Evolutionary conservation across 495 filamentous ascomycete species (phyloP), one percentile per base, ranked within the genome.

Genomic region (Polyplosphaeria fusca): DNA sequence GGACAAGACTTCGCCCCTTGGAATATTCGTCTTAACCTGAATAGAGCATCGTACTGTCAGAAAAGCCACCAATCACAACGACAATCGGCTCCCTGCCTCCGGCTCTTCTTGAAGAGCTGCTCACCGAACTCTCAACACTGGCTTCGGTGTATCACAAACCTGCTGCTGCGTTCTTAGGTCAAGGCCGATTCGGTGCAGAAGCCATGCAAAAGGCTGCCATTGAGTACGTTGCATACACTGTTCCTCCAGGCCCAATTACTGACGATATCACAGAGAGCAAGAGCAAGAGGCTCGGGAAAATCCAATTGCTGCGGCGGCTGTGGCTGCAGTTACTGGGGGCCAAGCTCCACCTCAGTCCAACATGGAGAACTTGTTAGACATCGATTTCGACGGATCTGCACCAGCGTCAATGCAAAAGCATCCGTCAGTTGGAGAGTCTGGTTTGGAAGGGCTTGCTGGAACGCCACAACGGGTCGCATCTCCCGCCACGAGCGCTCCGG

Each of bases 141-240:
- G 90, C 93, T 1, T 96, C 92, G 12, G 93, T 98, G n/a, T 98
- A 98, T 73, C 93, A 97, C 79, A 97, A 96, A 74, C 91, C 91
- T 14, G 89, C 93, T 32, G 89, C 93, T 75, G 90, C 90, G 4
- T 97, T 98, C 75, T 85, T 97, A 52, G 94, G 93, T 63, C 88
- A 95, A 67, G 93, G 93, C 53, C 84, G 92, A 24, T 95, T 88
- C 63, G 91, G 91, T 47, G 91, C 92, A 37, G 92, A 96, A 67
- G 91, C 89, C 47, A 89, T 97, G 64, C 93, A 97, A 72, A 85
- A 86, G 63, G 90, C 92, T 37, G 93, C 93, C 55, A 97, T 98
- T 62, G 92, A 95, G 79, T 81, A 73, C 35, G 76, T 74, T 23
- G 27, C 37, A 26, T 25, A 44, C 43, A n/a, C 19, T 25, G 1